phyloP scores from a whole-genome alignment of 805 yeast species.

The Metschnikowia chrysomelidarum region DNA sequence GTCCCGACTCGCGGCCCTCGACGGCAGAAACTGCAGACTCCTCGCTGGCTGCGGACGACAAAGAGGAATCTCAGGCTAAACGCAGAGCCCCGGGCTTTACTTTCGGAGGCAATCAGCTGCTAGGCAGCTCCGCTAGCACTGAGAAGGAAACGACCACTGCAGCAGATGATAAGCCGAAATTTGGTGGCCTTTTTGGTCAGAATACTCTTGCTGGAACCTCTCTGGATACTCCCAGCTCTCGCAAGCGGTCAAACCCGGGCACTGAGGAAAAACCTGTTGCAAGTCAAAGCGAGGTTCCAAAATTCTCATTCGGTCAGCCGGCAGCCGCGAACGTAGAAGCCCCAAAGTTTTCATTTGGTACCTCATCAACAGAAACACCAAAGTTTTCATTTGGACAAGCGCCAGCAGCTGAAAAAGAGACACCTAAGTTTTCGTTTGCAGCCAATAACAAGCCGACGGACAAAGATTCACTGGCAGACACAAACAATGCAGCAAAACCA shows the following conservation, averaged over 20 bases:
- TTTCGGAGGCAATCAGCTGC: not conserved
- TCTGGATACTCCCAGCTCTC: no score
- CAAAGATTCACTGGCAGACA: not conserved
- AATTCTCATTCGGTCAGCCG: conserved; percentile 18
- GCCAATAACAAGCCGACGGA: not conserved
- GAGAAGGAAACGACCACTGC: no score
- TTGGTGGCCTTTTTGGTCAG: no score
- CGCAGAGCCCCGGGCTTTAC: conserved; percentile 1
- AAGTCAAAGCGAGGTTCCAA: conserved; percentile 5
- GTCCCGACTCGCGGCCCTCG: not conserved
- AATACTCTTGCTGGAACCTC: no score
- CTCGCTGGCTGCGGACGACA: conserved; percentile 2
- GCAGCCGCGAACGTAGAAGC: conserved; percentile 7
- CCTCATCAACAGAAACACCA: conserved; percentile 7
- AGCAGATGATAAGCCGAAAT: no score
- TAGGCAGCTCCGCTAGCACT: no score
- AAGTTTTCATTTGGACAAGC: conserved; percentile 12
- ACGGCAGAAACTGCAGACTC: not conserved
- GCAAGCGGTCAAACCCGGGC: no score
- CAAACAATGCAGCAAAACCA: conserved; percentile 1
- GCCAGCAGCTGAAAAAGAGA: conserved; percentile 2
- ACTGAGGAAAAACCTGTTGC: no score
- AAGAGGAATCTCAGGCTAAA: conserved; percentile 3
- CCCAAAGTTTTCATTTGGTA: conserved; percentile 4
- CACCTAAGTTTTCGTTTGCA: conserved; percentile 21